Percentiles rank a stretch among this genome's conserved stretches.
Evolutionary conservation across 345 rosid genomes (phyloP).

Genomic region (Eucalyptus cladocalyx): DNA sequence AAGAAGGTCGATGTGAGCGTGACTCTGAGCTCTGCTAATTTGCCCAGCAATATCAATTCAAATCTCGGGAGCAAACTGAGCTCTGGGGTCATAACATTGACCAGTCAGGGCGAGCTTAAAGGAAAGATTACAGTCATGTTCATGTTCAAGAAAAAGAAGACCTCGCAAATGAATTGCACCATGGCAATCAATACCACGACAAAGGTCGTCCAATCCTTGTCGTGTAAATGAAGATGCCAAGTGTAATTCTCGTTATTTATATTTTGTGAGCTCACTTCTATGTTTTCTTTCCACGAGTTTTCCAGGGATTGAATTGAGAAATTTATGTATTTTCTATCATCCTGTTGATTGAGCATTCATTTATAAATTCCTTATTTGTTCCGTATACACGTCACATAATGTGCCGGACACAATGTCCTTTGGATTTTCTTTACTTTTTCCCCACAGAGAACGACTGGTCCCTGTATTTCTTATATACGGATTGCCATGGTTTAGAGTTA

Average conservation of each 20-base stretch:
- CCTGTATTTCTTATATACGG: neutral
- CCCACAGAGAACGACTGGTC: neutral
- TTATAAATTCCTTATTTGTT: neutral
- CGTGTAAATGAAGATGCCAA: neutral
- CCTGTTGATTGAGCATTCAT: neutral
- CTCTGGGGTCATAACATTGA: neutral
- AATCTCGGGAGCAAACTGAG: neutral
- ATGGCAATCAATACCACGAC: neutral
- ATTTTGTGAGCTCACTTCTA: neutral
- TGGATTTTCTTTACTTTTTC: neutral
- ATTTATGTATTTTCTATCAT: neutral
- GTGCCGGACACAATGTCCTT: neutral
- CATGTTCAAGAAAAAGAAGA: neutral
- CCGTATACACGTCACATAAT: neutral
- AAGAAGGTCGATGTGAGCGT: neutral
- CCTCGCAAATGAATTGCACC: constrained; percentile 1
- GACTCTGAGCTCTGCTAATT: neutral
- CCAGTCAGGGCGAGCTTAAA: neutral
- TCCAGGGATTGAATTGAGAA: neutral
- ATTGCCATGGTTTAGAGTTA: neutral
- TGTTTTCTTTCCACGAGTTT: neutral
- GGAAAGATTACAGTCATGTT: neutral
- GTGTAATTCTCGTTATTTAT: neutral
- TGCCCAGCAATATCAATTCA: neutral
- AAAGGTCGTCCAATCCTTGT: neutral